A percentile compares a stretch with the other conserved stretches of the same genome.
These are phyloP conservation scores for Acacia confusa DNA, from an alignment of 306 rosid genomes.

Conservation along the genomic window DNA sequence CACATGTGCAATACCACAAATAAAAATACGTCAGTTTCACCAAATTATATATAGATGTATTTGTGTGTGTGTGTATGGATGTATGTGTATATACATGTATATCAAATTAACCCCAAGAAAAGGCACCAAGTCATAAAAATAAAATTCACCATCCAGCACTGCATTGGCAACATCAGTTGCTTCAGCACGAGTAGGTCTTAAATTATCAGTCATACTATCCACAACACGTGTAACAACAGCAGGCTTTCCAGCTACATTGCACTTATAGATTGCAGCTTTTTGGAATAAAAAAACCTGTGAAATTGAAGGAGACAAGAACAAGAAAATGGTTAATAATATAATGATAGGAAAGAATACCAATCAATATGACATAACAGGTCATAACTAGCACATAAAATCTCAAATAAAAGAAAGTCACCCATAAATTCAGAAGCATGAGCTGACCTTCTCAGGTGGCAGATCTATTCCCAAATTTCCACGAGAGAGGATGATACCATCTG, in stretches of 20 bases:
- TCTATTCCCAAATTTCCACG: constrained; percentile 81
- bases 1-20: not conserved
- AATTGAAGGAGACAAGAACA: not conserved
- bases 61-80: no score
- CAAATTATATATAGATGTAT: no score
- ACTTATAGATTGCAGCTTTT: constrained; percentile 90
- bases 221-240: constrained; percentile 97
- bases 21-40: not conserved
- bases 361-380: not conserved
- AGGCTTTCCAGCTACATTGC: constrained; percentile 96
- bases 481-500: constrained; percentile 67
- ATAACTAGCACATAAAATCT: not conserved
- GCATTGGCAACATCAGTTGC: constrained; percentile 98
- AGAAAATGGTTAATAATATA: not conserved
- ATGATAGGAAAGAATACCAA: not conserved
- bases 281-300: constrained; percentile 83
- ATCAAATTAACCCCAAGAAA: not conserved
- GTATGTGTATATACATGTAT: no score
- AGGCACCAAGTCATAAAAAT: not conserved
- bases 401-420: not conserved
- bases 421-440: constrained; percentile 16
- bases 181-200: constrained; percentile 97
- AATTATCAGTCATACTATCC: constrained; percentile 92
- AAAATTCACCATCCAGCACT: constrained; percentile 71
- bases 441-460: constrained; percentile 79